phyloP scores from a whole-genome alignment of 192 early-diverging fungal genomes.

The Anaeromyces robustus region DNA sequence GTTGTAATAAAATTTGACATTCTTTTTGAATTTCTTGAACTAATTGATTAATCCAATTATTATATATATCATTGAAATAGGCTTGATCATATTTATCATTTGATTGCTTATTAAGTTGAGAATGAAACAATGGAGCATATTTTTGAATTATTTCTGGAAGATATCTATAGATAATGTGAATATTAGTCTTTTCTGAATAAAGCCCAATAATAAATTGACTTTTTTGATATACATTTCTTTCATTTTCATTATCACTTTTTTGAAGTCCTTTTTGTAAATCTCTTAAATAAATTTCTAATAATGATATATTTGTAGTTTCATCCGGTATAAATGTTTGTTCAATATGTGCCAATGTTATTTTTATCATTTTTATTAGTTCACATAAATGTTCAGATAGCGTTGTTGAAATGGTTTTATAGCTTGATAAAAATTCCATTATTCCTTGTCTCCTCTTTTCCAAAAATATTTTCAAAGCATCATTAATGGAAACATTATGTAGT shows the following conservation, averaged over 20 bases:
- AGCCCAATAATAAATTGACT: slow-evolving; percentile 5
- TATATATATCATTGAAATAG: neutral
- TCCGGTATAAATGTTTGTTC: slow-evolving; percentile 1
- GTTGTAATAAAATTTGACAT: neutral
- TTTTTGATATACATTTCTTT: neutral
- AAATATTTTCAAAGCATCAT: slow-evolving; percentile 31
- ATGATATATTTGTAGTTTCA: neutral
- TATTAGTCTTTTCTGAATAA: slow-evolving; percentile 18
- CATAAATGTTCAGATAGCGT: neutral
- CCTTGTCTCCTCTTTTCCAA: slow-evolving; percentile 29
- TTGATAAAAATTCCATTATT: slow-evolving; percentile 19
- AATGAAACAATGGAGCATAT: slow-evolving; percentile 8
- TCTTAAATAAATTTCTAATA: slow-evolving; percentile 5
- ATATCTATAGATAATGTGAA: slow-evolving; percentile 14
- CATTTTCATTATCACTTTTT: neutral
- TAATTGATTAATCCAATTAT: neutral
- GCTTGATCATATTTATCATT: neutral
- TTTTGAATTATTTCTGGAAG: slow-evolving; percentile 11
- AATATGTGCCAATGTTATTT: slow-evolving; percentile 3
- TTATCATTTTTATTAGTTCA: slow-evolving; percentile 3
- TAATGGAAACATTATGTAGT: slow-evolving; percentile 36
- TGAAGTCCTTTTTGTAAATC: slow-evolving; percentile 1
- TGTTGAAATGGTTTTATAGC: neutral
- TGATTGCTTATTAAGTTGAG: neutral
- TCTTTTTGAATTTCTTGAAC: neutral